Evolutionary conservation across 1,284 basidiomycete genomes (phyloP).

Genomic region (Cutaneotrichosporon sp.): DNA sequence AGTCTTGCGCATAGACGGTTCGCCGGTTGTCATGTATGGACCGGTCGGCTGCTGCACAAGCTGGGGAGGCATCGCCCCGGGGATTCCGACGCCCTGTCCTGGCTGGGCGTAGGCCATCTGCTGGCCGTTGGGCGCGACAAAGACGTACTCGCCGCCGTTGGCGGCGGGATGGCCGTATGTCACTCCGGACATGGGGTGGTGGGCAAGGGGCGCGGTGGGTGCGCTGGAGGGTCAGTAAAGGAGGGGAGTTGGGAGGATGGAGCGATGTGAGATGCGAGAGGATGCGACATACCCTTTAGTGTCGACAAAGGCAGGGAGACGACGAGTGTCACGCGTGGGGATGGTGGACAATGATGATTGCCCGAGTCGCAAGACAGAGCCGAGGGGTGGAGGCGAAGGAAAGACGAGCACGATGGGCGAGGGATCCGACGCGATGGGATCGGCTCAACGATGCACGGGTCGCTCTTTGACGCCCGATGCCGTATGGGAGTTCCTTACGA

Average conservation of each 20-base stretch:
- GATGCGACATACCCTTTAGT: background rate
- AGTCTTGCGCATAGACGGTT: slow-evolving; percentile 24
- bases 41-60: background rate
- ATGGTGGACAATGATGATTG: background rate
- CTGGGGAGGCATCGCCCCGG: background rate
- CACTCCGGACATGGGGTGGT: slow-evolving; percentile 17
- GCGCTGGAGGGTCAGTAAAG: background rate
- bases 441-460: background rate
- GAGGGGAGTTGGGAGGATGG: background rate
- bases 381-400: background rate
- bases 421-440: background rate
- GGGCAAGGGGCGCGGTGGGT: background rate
- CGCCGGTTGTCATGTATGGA: slow-evolving; percentile 13
- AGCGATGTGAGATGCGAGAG: background rate
- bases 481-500: background rate
- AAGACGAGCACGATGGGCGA: background rate
- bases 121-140: slow-evolving; percentile 9
- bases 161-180: slow-evolving; percentile 17
- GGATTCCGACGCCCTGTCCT: background rate
- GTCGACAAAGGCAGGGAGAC: background rate
- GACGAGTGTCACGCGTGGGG: background rate
- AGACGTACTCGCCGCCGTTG: slow-evolving; percentile 18
- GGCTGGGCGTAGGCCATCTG: slow-evolving; percentile 10
- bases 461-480: background rate
- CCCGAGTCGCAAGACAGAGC: background rate